Evolutionary conservation across 139 green algal species (phyloP).

Genomic region (Chlorokybus atmophyticus): DNA sequence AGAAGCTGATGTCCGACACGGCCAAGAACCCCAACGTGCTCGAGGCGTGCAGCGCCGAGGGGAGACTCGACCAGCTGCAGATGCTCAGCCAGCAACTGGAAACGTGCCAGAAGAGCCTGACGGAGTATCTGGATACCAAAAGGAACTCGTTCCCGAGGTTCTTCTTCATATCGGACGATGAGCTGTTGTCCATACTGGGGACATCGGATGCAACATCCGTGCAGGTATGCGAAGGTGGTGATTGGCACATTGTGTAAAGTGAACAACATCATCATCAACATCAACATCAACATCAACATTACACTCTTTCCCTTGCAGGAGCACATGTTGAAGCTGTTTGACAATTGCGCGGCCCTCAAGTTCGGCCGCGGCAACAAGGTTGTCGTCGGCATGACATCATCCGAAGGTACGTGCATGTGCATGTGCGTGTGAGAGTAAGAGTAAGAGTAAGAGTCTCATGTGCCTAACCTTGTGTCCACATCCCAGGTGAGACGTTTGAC

Average conservation of each 20-base stretch:
- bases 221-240: too few relatives aligned
- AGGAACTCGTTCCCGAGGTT: constrained; percentile 64
- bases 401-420: too few relatives aligned
- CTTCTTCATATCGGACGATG: constrained; percentile 79
- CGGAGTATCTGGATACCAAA: constrained; percentile 73
- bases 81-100: constrained; percentile 53
- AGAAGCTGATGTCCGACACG: constrained; percentile 66
- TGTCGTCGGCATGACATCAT: constrained; percentile 65
- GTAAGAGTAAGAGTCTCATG: too few relatives aligned
- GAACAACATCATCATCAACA: too few relatives aligned
- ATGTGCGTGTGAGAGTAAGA: too few relatives aligned
- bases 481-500: constrained; percentile 67
- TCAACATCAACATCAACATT: too few relatives aligned
- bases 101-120: constrained; percentile 65
- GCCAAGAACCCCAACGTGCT: constrained; percentile 58
- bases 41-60: constrained; percentile 49
- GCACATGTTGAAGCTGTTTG: constrained; percentile 88
- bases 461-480: too few relatives aligned
- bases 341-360: constrained; percentile 65
- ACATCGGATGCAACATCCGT: constrained; percentile 54
- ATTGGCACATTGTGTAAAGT: too few relatives aligned
- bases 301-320: too few relatives aligned
- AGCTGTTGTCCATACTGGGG: constrained; percentile 68
- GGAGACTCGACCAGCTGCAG: constrained; percentile 43
- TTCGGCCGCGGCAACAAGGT: constrained; percentile 70